phyloP scores from a whole-genome alignment of 1,284 basidiomycete genomes.

The Spongispora temasekensis region DNA sequence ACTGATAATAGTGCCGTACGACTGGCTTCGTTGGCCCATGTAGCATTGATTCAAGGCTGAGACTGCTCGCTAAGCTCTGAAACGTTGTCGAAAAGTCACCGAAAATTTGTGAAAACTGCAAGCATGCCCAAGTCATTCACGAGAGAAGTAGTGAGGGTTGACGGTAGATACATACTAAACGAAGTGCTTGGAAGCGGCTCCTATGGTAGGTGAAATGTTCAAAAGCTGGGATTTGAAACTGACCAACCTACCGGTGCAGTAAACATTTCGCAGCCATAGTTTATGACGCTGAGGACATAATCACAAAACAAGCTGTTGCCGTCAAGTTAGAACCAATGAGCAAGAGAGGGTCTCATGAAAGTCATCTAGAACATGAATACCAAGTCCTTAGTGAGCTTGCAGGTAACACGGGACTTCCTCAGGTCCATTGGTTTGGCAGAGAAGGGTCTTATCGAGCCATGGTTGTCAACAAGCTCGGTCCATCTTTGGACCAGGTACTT shows the following conservation, averaged over 20 bases:
- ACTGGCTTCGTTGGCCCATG: no score
- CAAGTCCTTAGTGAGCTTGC: background rate
- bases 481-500: no score
- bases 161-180: no score
- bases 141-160: background rate
- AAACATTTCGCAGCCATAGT: background rate
- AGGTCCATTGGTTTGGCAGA: background rate
- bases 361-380: background rate
- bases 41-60: no score
- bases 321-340: background rate
- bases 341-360: background rate
- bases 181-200: background rate
- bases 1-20: no score
- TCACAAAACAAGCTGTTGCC: no score
- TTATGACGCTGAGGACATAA: no score
- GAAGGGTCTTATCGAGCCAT: background rate
- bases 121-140: background rate
- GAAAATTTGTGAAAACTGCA: background rate
- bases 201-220: background rate
- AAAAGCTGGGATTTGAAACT: no score
- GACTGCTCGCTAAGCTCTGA: no score
- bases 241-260: background rate
- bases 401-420: background rate
- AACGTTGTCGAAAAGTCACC: background rate
- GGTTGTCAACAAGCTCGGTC: background rate